Base-by-base conservation (phyloP, 2,329 filamentous ascomycete genomes). In the Botrytis fabae region DNA sequence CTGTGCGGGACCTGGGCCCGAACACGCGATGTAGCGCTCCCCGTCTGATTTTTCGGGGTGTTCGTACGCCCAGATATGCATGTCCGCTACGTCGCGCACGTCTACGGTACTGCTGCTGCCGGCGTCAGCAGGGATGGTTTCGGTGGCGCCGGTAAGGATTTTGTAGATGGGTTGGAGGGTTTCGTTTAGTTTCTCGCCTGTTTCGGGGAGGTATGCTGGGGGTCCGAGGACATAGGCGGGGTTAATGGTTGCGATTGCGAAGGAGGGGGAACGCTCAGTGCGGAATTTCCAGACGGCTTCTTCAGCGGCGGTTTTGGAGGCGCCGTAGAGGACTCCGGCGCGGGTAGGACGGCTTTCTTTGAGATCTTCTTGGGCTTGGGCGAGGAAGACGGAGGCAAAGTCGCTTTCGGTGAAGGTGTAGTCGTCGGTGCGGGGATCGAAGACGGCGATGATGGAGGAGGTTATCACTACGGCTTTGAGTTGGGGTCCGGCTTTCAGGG, bases 171-270 rank as follows among this genome's bases (percentile, higher is more conserved):
- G 75, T 20, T 68, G 59, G 40, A 80, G 78, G 0, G 83, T 82
- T 63, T 81, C 78, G 54, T 79, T 80, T 42, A 85, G 76, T 42
- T 80, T 78, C 1, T 77, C 76, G 0, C 75, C 72, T 0, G 79
- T 78, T 12, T 76, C 73, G 0, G 82, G 83, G 2, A 80, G 71
- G 1, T 80, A 71, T 2, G 83, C 75, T 0, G 84, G 82, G 0
- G 84, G 83, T 0, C 84, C 84, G 16, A 81, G 81, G 4, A 85
- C 83, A 71, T 83, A 82, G 7, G 80, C 78, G 14, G 84, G 84
- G 65, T 84, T 83, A 25, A 85, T 75, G 5, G 81, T 78, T 32
- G 82, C 79, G 70, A 84, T 78, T 0, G 81, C 78, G 64, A 85
- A 86, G 0, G 60, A 28, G 0, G 83, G 83, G 73, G 80, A 80